These are phyloP conservation scores for Hyaloscypha hepaticicola DNA, from an alignment of 495 filamentous ascomycete genomes.

Conservation along the genomic window DNA sequence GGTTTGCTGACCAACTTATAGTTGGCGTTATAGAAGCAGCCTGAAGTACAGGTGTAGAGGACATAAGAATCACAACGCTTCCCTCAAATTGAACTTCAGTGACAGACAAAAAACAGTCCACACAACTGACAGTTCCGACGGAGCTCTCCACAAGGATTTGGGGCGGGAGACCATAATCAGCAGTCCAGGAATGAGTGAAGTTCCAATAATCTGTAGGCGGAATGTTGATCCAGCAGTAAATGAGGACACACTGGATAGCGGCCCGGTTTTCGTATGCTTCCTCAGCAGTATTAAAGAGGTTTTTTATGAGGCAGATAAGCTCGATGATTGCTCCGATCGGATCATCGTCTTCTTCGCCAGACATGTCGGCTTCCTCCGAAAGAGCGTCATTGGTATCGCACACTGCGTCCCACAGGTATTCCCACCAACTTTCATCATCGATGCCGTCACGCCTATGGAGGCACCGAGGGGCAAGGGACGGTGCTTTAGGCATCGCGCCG, in stretches of 20 bases:
- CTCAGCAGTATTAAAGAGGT: not conserved
- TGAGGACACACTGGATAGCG: slow-evolving; percentile 1
- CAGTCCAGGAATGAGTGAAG: no score
- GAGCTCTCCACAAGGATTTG: no score
- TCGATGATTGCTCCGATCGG: not conserved
- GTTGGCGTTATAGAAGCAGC: not conserved
- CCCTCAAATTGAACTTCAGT: no score
- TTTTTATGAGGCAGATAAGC: slow-evolving; percentile 4
- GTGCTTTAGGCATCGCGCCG: not conserved
- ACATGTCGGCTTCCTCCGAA: not conserved
- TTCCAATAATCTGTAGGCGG: no score
- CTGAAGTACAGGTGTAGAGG: not conserved
- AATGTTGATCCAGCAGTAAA: not conserved
- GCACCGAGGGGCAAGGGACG: not conserved
- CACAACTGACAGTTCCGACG: no score
- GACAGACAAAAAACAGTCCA: no score
- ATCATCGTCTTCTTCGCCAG: not conserved
- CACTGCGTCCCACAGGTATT: not conserved
- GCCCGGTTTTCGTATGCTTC: slow-evolving; percentile 3
- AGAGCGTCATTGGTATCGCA: not conserved
- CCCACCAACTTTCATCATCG: not conserved
- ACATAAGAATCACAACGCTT: not conserved
- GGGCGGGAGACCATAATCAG: no score
- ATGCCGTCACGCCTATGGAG: not conserved
- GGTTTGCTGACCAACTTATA: not conserved